phyloP scores from a whole-genome alignment of 2,329 filamentous ascomycete species.

The Curvularia lunata region DNA sequence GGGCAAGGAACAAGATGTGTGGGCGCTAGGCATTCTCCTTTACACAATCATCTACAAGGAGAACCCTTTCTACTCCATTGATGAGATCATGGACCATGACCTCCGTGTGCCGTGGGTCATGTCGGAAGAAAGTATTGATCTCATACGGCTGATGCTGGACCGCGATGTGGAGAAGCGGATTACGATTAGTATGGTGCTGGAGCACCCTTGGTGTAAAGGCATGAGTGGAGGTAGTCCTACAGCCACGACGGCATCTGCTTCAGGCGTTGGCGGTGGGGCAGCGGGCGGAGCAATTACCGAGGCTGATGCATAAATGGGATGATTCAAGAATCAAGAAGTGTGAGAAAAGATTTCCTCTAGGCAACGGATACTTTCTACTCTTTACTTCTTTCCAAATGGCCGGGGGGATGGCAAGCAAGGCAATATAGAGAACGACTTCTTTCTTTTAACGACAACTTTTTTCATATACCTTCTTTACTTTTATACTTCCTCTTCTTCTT shows the following conservation, averaged over 20 bases:
- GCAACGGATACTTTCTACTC: background rate
- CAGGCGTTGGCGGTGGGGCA: background rate
- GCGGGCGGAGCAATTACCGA: background rate
- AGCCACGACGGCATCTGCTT: background rate
- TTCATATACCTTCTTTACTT: background rate
- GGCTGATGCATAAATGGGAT: background rate
- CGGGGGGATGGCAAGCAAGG: background rate
- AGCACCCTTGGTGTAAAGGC: conserved; percentile 78
- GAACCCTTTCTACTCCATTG: conserved; percentile 98
- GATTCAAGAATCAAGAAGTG: background rate
- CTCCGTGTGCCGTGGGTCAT: conserved; percentile 86
- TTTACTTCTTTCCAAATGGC: background rate
- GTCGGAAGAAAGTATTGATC: conserved; percentile 89
- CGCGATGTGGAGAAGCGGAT: conserved; percentile 82
- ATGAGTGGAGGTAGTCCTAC: conserved; percentile 1
- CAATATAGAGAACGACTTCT: background rate
- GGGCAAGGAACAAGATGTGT: conserved; percentile 97
- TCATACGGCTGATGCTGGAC: conserved; percentile 91
- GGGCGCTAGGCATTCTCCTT: conserved; percentile 93
- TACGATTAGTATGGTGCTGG: conserved; percentile 85
- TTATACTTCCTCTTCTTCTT: background rate
- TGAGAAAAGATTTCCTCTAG: background rate
- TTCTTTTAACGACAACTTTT: background rate
- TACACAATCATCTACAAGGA: conserved; percentile 99
- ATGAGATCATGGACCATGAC: conserved; percentile 98